A percentile compares a stretch with the other conserved stretches of the same genome.
phyloP scores from a whole-genome alignment of 768 basidiomycete species.

The Suillus luteus region DNA sequence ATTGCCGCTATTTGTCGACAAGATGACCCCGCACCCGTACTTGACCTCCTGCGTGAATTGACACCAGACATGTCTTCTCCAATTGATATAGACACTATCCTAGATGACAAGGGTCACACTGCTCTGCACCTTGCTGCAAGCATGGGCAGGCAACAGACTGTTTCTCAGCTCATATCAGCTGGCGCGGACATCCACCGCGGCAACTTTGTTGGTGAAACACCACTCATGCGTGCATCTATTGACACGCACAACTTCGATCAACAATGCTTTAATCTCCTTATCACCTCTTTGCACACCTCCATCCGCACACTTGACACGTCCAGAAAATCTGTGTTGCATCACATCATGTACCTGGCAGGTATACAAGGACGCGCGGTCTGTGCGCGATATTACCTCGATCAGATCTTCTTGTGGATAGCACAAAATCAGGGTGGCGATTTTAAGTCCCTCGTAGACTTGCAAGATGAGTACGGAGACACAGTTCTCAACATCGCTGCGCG shows the following conservation, averaged over 20 bases:
- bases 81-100: conserved; percentile 73
- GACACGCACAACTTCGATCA: conserved; percentile 84
- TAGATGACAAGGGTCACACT: conserved; percentile 95
- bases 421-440: conserved; percentile 77
- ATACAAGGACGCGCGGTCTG: conserved; percentile 83
- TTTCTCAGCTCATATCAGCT: conserved; percentile 67
- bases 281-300: conserved; percentile 64
- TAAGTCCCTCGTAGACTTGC: conserved; percentile 80
- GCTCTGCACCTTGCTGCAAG: conserved; percentile 93
- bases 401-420: conserved; percentile 85
- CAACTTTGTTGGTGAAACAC: conserved; percentile 92
- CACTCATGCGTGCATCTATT: conserved; percentile 88
- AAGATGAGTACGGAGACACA: conserved; percentile 95
- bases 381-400: conserved; percentile 91
- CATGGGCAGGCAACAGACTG: conserved; percentile 67
- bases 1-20: conserved; percentile 66
- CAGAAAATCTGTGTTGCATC: conserved; percentile 86
- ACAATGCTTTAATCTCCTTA: conserved; percentile 70
- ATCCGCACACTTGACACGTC: conserved; percentile 89
- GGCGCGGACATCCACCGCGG: conserved; percentile 92
- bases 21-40: conserved; percentile 64
- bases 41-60: conserved; percentile 68
- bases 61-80: conserved; percentile 42
- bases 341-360: conserved; percentile 87
- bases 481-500: conserved; percentile 94